Conservation (phyloP, 352 stramenopile species). For the Hyaloperonospora brassicae region DNA sequence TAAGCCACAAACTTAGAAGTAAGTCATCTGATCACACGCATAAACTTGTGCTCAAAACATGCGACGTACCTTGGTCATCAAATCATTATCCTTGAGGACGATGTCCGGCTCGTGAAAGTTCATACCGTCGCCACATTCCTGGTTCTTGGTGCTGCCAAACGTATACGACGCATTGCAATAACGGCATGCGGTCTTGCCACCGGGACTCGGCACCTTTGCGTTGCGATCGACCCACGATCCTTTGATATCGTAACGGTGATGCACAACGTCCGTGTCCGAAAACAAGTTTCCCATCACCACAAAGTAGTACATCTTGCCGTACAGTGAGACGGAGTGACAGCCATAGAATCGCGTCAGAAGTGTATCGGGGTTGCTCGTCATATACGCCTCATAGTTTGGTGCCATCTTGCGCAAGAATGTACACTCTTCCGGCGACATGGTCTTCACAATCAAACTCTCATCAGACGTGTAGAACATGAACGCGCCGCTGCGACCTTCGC, state of each 20-base stretch:
- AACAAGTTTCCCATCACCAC: conserved; percentile 91
- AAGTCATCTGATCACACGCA: neutral
- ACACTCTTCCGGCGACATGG: conserved; percentile 83
- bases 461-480: conserved; percentile 91
- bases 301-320: conserved; percentile 89
- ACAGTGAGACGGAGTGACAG: conserved; percentile 82
- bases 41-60: neutral
- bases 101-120: conserved; percentile 87
- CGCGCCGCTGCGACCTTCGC: conserved; percentile 78
- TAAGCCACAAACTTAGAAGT: conserved; percentile 10
- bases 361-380: conserved; percentile 73
- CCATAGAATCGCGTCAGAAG: conserved; percentile 87
- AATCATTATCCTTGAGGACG: conserved; percentile 84
- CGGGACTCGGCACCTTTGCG: conserved; percentile 69
- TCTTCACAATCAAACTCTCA: conserved; percentile 86
- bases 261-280: conserved; percentile 74
- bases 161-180: conserved; percentile 86
- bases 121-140: conserved; percentile 77
- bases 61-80: conserved; percentile 72
- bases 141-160: conserved; percentile 78
- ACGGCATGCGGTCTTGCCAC: conserved; percentile 71
- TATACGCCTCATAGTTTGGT: conserved; percentile 79
- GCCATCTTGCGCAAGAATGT: conserved; percentile 82
- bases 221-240: conserved; percentile 86
- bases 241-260: conserved; percentile 90